Evolutionary conservation across 1,284 basidiomycete species (phyloP).

Genomic region (Taiwanofungus camphoratus): DNA sequence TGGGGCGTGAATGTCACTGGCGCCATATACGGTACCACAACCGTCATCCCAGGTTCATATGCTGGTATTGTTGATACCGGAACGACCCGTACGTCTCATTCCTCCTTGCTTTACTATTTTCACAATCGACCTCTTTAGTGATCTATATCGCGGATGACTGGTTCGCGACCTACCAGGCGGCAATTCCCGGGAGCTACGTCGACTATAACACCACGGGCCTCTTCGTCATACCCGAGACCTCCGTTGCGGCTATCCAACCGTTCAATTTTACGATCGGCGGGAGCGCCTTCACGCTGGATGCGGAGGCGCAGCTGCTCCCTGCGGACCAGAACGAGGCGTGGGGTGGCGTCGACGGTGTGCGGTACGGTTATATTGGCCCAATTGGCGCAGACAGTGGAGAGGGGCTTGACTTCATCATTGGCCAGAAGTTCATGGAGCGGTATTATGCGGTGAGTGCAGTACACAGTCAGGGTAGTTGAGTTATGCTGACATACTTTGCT

Average conservation of each 20-base stretch:
- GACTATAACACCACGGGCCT: slow-evolving; percentile 42
- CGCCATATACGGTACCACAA: slow-evolving; percentile 36
- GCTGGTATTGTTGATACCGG: slow-evolving; percentile 57
- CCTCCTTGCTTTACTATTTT: not conserved
- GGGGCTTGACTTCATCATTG: slow-evolving; percentile 34
- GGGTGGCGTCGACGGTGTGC: slow-evolving; percentile 39
- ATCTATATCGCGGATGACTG: slow-evolving; percentile 37
- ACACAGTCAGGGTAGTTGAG: slow-evolving; percentile 24
- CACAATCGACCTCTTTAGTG: slow-evolving; percentile 1
- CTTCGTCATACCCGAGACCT: slow-evolving; percentile 43
- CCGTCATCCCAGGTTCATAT: slow-evolving; percentile 32
- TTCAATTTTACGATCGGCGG: slow-evolving; percentile 50
- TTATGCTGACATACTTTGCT: slow-evolving; percentile 53
- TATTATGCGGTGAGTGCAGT: slow-evolving; percentile 4
- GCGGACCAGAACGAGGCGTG: slow-evolving; percentile 45
- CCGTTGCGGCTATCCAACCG: slow-evolving; percentile 46
- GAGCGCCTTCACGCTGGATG: slow-evolving; percentile 37
- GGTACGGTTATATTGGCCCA: slow-evolving; percentile 47
- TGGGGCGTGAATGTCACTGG: slow-evolving; percentile 53
- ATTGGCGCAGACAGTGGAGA: slow-evolving; percentile 35
- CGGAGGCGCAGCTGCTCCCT: slow-evolving; percentile 58
- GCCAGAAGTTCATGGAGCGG: slow-evolving; percentile 12
- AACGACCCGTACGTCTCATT: slow-evolving; percentile 33
- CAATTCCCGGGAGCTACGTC: slow-evolving; percentile 53
- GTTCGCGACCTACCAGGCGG: slow-evolving; percentile 40